Evolutionary conservation across 1,284 basidiomycete genomes (phyloP).

Genomic region (Pisolithus thermaeus): DNA sequence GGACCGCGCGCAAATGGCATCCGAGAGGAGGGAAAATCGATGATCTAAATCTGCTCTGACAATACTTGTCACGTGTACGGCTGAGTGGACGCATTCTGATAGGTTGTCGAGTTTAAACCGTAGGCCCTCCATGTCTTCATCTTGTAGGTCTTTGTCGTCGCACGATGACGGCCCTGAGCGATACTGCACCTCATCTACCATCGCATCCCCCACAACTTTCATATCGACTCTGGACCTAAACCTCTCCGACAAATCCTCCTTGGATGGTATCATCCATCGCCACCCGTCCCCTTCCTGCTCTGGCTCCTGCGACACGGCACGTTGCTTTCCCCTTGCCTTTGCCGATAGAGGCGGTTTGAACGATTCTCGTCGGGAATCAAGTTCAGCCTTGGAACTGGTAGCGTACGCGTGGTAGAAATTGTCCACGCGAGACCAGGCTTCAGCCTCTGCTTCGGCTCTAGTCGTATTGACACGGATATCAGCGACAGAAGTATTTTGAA

Average conservation of each 20-base stretch:
- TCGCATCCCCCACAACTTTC: conserved; percentile 33
- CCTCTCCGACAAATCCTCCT: conserved; percentile 44
- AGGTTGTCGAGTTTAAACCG: conserved; percentile 56
- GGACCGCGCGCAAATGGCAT: conserved; percentile 36
- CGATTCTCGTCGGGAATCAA: conserved; percentile 40
- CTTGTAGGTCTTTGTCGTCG: conserved; percentile 11
- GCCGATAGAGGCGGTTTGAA: conserved; percentile 31
- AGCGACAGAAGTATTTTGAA: too few relatives aligned
- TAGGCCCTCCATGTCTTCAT: conserved; percentile 40
- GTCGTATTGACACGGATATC: not conserved
- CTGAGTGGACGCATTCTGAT: conserved; percentile 45
- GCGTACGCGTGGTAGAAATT: conserved; percentile 57
- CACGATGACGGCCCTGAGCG: not conserved
- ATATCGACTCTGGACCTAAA: conserved; percentile 34
- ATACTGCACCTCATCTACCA: conserved; percentile 29
- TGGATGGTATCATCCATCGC: conserved; percentile 34
- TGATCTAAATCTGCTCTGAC: conserved; percentile 56
- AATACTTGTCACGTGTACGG: conserved; percentile 44
- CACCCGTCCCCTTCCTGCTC: conserved; percentile 28
- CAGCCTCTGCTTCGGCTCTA: conserved; percentile 55
- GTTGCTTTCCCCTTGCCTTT: conserved; percentile 59
- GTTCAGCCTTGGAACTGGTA: conserved; percentile 42
- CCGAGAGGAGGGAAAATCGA: conserved; percentile 51
- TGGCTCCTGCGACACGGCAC: conserved; percentile 37
- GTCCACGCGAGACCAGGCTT: conserved; percentile 59